phyloP scores from a whole-genome alignment of 1,284 basidiomycete species.

The Rhodotorula sp. region DNA sequence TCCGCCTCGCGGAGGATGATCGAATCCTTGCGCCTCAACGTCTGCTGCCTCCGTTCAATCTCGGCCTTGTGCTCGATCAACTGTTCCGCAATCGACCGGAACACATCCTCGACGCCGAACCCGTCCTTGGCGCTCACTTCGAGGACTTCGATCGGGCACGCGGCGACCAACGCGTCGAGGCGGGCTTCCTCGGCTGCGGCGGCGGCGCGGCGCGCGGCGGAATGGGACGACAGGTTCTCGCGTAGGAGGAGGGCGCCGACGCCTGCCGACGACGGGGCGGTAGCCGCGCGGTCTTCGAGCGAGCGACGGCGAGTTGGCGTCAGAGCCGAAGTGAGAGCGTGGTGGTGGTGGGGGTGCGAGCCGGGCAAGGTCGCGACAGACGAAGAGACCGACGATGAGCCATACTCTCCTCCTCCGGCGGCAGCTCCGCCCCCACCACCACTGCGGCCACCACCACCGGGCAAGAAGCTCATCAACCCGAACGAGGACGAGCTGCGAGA shows the following conservation, averaged over 20 bases:
- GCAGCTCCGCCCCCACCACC: too few relatives aligned
- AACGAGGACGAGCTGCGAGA: conserved; percentile 15
- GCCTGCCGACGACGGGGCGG: background rate
- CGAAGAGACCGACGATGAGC: background rate
- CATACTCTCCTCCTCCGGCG: too few relatives aligned
- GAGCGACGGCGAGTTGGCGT: conserved; percentile 1
- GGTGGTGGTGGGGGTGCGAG: background rate
- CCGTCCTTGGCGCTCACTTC: conserved; percentile 84
- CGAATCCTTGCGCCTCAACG: conserved; percentile 71
- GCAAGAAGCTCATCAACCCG: conserved; percentile 3
- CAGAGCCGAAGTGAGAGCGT: background rate
- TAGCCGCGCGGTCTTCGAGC: background rate
- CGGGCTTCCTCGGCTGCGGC: conserved; percentile 57
- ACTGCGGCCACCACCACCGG: background rate
- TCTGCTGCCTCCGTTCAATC: conserved; percentile 70
- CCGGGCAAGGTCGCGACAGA: background rate
- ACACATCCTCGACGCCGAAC: conserved; percentile 68
- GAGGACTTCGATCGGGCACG: conserved; percentile 74
- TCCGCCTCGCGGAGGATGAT: conserved; percentile 60
- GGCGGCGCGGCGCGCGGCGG: conserved; percentile 59
- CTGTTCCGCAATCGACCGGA: conserved; percentile 68
- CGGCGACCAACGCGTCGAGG: conserved; percentile 64
- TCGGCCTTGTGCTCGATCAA: conserved; percentile 71
- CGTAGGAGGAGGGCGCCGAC: background rate
- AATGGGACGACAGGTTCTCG: conserved; percentile 45